Base-by-base conservation (phyloP, 1,284 basidiomycete genomes). In the Hemileia vastatrix region DNA sequence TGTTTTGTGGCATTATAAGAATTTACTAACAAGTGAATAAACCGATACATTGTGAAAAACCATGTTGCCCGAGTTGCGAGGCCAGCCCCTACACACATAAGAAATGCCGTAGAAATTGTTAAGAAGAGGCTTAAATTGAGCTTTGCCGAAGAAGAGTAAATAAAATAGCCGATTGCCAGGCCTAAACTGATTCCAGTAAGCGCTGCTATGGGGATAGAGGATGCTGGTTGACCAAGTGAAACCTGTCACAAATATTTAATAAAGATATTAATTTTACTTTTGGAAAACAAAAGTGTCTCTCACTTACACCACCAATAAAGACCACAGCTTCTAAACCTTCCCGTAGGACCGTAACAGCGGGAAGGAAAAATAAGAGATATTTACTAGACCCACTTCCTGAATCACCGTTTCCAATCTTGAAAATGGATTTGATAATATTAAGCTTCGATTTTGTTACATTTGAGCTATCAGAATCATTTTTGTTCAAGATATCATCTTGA, bases 241-340 rank as follows among this genome's bases (percentile, higher is more conserved):
- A 94, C 78, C 77, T 79, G 64, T n/a, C n/a, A 44, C n/a, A 18
- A 2, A 15, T 21, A 6, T 52, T 51, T 47, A 52, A 15, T 18
- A 1, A 2, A 13, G 18, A 63, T 33, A 21, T 45, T 0, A 40
- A 36, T 18, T 4, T 24, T 8, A 23, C 6, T 32, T n/a, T 40
- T 19, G 40, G 40, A 8, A n/a, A 21, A 19, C 31, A 6, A 8
- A 33, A 32, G 19, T 43, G n/a, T 43, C 8, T 21, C 44, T 43
- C 1, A 77, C 78, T 69, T 60, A 79, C 91, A 63, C 92, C 91
- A 18, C 91, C 88, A 56, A 95, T 90, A 73, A 95, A 95, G 66
- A 96, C 81, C 64, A 95, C 86, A 1, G 88, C 90, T 77, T 96
- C 92, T 68, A 95, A 81, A 72, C 91, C 92, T 79, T 96, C 92